Conservation (phyloP, 2,329 filamentous ascomycete genomes). For the Pseudogymnoascus sp. region DNA sequence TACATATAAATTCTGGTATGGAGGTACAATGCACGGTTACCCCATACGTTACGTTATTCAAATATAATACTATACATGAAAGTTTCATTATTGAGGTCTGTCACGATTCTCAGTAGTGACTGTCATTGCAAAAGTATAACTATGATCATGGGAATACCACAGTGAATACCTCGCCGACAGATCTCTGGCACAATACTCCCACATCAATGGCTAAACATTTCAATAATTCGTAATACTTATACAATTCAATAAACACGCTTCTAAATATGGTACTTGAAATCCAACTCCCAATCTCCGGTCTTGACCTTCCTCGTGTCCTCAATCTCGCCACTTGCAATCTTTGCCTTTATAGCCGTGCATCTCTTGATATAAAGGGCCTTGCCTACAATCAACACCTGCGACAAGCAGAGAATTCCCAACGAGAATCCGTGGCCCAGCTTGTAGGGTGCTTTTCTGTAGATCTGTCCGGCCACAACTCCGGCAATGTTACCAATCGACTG, state of each 20-base stretch:
- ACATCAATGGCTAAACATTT: background rate
- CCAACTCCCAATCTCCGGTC: slow-evolving; percentile 40
- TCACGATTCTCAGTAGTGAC: too few species aligned
- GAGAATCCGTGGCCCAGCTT: slow-evolving; percentile 20
- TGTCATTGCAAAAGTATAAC: too few species aligned
- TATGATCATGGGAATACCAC: too few species aligned
- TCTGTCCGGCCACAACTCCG: slow-evolving; percentile 30
- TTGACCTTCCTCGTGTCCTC: slow-evolving; percentile 38
- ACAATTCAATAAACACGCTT: background rate
- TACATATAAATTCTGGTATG: too few species aligned
- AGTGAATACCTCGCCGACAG: too few species aligned
- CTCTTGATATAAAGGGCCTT: slow-evolving; percentile 38
- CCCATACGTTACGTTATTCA: too few species aligned
- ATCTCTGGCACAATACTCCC: too few species aligned
- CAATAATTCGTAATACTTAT: background rate
- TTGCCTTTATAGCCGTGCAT: slow-evolving; percentile 34
- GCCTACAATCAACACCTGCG: slow-evolving; percentile 29
- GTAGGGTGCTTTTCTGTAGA: slow-evolving; percentile 22
- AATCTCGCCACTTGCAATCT: slow-evolving; percentile 34
- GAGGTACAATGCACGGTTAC: too few species aligned
- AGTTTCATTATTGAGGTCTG: too few species aligned
- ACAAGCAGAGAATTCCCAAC: slow-evolving; percentile 13
- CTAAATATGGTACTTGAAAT: slow-evolving; percentile 39
- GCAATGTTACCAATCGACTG: slow-evolving; percentile 23
- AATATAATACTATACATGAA: too few species aligned